These are phyloP conservation scores for Apophysomyces ossiformis DNA, from an alignment of 371 early-diverging fungal genomes.

Conservation along the genomic window DNA sequence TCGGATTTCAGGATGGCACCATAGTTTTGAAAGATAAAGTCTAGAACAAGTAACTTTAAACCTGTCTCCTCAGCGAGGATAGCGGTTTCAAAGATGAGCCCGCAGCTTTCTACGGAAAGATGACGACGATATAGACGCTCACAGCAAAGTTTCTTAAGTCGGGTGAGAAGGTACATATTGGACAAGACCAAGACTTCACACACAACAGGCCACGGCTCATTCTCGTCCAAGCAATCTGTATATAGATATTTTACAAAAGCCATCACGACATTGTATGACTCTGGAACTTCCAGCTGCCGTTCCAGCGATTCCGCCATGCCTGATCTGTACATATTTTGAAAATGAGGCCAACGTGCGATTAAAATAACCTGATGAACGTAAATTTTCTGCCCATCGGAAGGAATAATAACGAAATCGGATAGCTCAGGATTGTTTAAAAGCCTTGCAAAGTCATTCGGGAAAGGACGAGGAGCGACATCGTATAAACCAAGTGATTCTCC, in stretches of 20 bases:
- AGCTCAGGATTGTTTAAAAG: conserved; percentile 59
- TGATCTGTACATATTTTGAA: conserved; percentile 57
- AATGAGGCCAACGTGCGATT: conserved; percentile 70
- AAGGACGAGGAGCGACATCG: conserved; percentile 51
- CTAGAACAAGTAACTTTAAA: conserved; percentile 49
- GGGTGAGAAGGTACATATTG: conserved; percentile 58
- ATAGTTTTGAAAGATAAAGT: conserved; percentile 58
- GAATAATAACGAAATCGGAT: conserved; percentile 60
- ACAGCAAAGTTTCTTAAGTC: conserved; percentile 63
- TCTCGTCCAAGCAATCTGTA: conserved; percentile 58
- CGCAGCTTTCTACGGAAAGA: conserved; percentile 57
- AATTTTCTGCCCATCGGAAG: conserved; percentile 46
- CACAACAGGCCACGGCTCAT: conserved; percentile 46
- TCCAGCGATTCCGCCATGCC: conserved; percentile 65
- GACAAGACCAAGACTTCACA: conserved; percentile 63
- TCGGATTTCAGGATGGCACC: conserved; percentile 59
- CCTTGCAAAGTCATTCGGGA: conserved; percentile 48
- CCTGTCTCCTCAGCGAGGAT: conserved; percentile 58
- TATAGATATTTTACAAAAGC: conserved; percentile 67
- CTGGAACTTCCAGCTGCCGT: conserved; percentile 55
- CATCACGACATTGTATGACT: conserved; percentile 55
- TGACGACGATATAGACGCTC: conserved; percentile 52
- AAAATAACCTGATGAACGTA: conserved; percentile 67
- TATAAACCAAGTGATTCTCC: conserved; percentile 61
- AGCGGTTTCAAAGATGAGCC: conserved; percentile 59